Conservation (phyloP, 2,329 filamentous ascomycete genomes). For the Ascochyta rabiei region DNA sequence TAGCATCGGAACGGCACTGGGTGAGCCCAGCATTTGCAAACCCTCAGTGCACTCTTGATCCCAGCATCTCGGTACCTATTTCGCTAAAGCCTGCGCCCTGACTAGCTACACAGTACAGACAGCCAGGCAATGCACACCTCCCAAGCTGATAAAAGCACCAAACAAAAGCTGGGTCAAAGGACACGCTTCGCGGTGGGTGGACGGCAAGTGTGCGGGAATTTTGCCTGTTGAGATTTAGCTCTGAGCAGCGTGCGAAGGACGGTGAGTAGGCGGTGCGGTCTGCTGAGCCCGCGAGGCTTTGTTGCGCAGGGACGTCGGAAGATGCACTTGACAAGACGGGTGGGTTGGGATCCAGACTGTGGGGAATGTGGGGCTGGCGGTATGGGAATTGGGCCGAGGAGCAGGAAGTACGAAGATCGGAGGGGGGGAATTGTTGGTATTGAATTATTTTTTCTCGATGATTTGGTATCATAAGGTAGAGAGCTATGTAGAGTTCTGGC, state of each 20-base stretch:
- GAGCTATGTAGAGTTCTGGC: background rate
- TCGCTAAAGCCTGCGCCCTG: no score
- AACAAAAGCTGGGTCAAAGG: no score
- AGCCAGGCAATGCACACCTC: no score
- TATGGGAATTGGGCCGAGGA: background rate
- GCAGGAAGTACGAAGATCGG: background rate
- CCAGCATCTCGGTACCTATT: no score
- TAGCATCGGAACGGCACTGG: slow-evolving; percentile 11
- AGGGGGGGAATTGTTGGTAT: no score
- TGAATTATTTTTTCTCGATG: background rate
- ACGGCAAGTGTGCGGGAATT: no score
- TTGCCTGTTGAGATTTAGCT: no score
- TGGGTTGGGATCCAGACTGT: background rate
- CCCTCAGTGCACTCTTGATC: no score
- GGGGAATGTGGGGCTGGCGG: slow-evolving; percentile 12
- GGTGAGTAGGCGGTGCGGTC: background rate
- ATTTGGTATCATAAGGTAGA: background rate
- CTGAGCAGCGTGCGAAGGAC: background rate
- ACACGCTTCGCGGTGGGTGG: no score
- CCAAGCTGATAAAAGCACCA: background rate
- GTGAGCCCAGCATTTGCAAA: no score
- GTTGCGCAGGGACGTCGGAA: slow-evolving; percentile 12
- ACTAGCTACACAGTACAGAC: no score
- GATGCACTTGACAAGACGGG: slow-evolving; percentile 8
- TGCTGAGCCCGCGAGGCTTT: no score